Base-by-base conservation (phyloP, 208 protist genomes). In the Acanthamoeba sp. region DNA sequence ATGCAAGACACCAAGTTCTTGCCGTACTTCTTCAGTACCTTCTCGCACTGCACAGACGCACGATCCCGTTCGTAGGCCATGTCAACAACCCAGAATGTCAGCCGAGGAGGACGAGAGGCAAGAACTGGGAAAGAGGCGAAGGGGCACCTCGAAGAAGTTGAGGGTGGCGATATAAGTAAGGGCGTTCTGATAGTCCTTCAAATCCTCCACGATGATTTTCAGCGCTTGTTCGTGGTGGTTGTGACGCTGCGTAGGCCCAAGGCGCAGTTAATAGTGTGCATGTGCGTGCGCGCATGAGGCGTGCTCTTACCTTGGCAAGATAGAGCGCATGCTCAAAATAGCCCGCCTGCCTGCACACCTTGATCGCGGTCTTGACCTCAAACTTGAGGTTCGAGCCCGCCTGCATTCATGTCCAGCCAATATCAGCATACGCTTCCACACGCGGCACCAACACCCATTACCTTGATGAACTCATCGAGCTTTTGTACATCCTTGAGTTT, bases 361-460 rank as follows among this genome's bases (percentile, higher is more conserved):
- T 97, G 88, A 99, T 99, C 2, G 98, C 98, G 32, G 98, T 99
- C 80, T 98, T 97, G 0, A 99, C 96, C 55, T 99, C 98, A 94
- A 99, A 99, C 62, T 96, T 97, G 62, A 98, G 96, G 84, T 99
- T 98, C 50, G 93, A 84, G 24, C 95, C 95, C 0, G 95, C 84
- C 87, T 94, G 57, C 20, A 36, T 42, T 20, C 2, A 50, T 36
- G 18, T 16, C 45, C 12, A 82, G 57, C 6, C 9, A 78, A 55
- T 34, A 20, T 71, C 62, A 34, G 52, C 20, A 27, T 22, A 82
- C 4, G 27, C 6, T n/a, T 0, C 7, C 45, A 27, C 71, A 1
- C 71, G 18, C 6, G 18, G 9, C 27, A 64, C 32, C 24, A 5
- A 36, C 22, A 48, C 12, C 32, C 16, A 62, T 95, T 84, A 93